Evolutionary conservation across 148 eudicot genomes (phyloP).

Genomic region (Fallopia convolvulus): DNA sequence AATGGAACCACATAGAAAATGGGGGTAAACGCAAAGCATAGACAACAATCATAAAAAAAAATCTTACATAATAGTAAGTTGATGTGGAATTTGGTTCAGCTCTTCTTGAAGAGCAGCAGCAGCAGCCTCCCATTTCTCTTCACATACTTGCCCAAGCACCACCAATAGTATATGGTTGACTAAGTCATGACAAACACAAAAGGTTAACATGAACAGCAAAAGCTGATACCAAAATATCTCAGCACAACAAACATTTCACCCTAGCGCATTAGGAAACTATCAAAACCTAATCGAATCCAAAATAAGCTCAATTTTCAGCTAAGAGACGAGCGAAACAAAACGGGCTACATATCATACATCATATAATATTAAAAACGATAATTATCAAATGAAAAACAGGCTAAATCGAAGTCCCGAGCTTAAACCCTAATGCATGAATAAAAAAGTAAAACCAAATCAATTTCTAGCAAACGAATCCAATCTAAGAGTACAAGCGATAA

Average conservation of each 20-base stretch:
- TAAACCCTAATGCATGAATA: constrained; percentile 4
- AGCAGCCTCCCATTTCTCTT: constrained; percentile 54
- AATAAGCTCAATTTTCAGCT: neutral
- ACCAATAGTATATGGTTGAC: neutral
- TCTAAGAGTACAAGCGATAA: neutral
- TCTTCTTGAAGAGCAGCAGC: constrained; percentile 50
- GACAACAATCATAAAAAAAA: neutral
- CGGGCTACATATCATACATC: no score
- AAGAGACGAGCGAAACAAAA: neutral
- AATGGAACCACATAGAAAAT: neutral
- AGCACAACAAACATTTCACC: neutral
- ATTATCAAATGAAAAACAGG: neutral
- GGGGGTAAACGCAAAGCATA: neutral
- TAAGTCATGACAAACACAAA: neutral
- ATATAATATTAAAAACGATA: no score
- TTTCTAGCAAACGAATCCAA: neutral
- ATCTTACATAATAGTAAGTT: constrained; percentile 50
- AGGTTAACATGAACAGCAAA: neutral
- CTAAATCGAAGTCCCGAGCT: neutral
- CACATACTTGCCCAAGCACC: constrained; percentile 21
- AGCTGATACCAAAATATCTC: neutral
- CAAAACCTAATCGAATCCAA: constrained; percentile 2
- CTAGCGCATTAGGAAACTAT: neutral
- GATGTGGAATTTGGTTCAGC: constrained; percentile 44
- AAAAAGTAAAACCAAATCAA: neutral